These are phyloP conservation scores for Mortierella sp. DNA, from an alignment of 371 early-diverging fungal species.

Conservation along the genomic window DNA sequence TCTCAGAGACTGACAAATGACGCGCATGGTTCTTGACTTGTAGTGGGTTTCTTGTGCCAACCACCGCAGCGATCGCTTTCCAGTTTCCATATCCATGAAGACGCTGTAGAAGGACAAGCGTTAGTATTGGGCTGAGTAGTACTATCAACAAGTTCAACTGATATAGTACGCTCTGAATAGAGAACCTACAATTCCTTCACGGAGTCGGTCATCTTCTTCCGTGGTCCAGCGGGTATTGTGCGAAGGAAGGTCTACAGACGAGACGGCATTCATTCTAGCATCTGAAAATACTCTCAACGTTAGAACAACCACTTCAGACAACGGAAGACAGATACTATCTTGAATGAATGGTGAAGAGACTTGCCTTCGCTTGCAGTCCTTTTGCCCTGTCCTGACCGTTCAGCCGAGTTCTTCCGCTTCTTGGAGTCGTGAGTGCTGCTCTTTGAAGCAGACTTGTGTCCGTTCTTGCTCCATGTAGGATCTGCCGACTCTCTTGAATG, in stretches of 20 bases:
- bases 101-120: slow-evolving; percentile 40
- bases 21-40: slow-evolving; percentile 81
- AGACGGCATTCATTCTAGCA: slow-evolving; percentile 52
- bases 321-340: background rate
- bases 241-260: slow-evolving; percentile 71
- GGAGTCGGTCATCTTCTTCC: slow-evolving; percentile 60
- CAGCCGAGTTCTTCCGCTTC: slow-evolving; percentile 45
- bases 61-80: slow-evolving; percentile 67
- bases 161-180: background rate
- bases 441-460: background rate
- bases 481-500: background rate
- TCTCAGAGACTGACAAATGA: slow-evolving; percentile 67
- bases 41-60: slow-evolving; percentile 70
- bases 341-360: background rate
- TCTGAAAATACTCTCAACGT: slow-evolving; percentile 16
- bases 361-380: slow-evolving; percentile 46
- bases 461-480: slow-evolving; percentile 6
- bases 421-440: slow-evolving; percentile 31
- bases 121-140: background rate
- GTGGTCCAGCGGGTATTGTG: slow-evolving; percentile 74
- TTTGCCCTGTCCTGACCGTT: slow-evolving; percentile 33
- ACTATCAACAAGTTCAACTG: background rate
- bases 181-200: slow-evolving; percentile 65
- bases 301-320: background rate
- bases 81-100: slow-evolving; percentile 76